Percentiles rank a stretch among this genome's conserved stretches.
These are phyloP conservation scores for Plenodomus biglobosus DNA, from an alignment of 2,329 filamentous ascomycete species.

Conservation along the genomic window DNA sequence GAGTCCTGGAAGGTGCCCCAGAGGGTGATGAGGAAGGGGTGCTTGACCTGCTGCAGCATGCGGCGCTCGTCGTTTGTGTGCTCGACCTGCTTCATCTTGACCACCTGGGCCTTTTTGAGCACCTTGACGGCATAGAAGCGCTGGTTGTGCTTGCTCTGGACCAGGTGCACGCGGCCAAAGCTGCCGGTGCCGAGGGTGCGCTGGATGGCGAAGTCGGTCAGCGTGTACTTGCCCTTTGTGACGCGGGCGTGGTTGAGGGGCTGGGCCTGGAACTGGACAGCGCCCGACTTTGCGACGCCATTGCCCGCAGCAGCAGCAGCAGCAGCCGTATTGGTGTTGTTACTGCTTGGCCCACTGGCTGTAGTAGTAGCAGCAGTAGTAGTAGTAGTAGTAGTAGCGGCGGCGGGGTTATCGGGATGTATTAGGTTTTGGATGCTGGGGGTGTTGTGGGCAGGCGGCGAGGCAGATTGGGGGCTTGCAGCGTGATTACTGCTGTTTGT, in stretches of 20 bases:
- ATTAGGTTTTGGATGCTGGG: constrained; percentile 84
- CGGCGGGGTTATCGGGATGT: constrained; percentile 56
- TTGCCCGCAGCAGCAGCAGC: constrained; percentile 19
- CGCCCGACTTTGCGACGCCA: constrained; percentile 37
- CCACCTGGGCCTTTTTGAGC: constrained; percentile 95
- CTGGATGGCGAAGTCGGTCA: constrained; percentile 85
- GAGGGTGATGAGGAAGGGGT: constrained; percentile 94
- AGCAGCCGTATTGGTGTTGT: constrained; percentile 27
- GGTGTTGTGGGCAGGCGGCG: constrained; percentile 62
- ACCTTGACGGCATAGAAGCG: constrained; percentile 99
- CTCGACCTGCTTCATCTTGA: constrained; percentile 99
- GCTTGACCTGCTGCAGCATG: constrained; percentile 96
- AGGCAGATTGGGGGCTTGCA: constrained; percentile 35
- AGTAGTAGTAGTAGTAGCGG: constrained; percentile 25
- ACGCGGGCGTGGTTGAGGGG: constrained; percentile 56
- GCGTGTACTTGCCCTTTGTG: constrained; percentile 96
- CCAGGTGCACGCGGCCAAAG: constrained; percentile 93
- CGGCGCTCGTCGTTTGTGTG: constrained; percentile 97
- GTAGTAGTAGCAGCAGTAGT: constrained; percentile 11
- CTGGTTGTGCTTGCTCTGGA: constrained; percentile 97
- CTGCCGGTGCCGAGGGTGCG: constrained; percentile 94
- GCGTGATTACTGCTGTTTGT: too few relatives aligned
- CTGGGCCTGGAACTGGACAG: constrained; percentile 41
- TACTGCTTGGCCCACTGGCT: background rate
- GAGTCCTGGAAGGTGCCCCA: constrained; percentile 98